A percentile compares a stretch with the other conserved stretches of the same genome.
These are phyloP conservation scores for Barnettozyma pratensis DNA, from an alignment of 805 yeast genomes.

Conservation along the genomic window DNA sequence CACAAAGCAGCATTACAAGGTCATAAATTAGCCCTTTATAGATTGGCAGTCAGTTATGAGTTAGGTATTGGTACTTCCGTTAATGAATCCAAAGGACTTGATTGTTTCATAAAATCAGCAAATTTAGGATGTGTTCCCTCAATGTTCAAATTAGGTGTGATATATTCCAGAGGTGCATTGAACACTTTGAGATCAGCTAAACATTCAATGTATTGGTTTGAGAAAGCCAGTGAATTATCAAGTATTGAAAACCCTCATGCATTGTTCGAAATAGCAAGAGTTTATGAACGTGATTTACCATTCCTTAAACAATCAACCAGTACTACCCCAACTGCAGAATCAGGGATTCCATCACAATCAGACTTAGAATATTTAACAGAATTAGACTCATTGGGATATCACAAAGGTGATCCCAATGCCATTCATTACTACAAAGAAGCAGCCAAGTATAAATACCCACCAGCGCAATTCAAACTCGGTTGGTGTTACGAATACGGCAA, in stretches of 20 bases:
- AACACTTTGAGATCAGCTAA: conserved; percentile 34
- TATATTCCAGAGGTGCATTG: conserved; percentile 45
- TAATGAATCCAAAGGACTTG: conserved; percentile 43
- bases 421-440: conserved; percentile 51
- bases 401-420: conserved; percentile 36
- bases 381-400: conserved; percentile 27
- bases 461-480: conserved; percentile 68
- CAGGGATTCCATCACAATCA: neutral
- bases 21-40: conserved; percentile 57
- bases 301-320: conserved; percentile 1
- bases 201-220: conserved; percentile 47
- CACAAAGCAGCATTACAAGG: conserved; percentile 51
- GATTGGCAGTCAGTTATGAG: conserved; percentile 69
- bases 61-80: conserved; percentile 51
- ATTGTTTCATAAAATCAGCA: conserved; percentile 57
- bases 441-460: conserved; percentile 54
- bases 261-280: conserved; percentile 49
- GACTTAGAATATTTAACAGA: conserved; percentile 31
- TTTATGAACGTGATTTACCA: conserved; percentile 45
- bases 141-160: conserved; percentile 71
- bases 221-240: conserved; percentile 41
- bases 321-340: too few relatives aligned
- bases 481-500: conserved; percentile 70
- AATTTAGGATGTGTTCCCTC: conserved; percentile 56
- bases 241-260: conserved; percentile 48